Evolutionary conservation across 306 rosid genomes (phyloP).

Genomic region (Vigna mungo): DNA sequence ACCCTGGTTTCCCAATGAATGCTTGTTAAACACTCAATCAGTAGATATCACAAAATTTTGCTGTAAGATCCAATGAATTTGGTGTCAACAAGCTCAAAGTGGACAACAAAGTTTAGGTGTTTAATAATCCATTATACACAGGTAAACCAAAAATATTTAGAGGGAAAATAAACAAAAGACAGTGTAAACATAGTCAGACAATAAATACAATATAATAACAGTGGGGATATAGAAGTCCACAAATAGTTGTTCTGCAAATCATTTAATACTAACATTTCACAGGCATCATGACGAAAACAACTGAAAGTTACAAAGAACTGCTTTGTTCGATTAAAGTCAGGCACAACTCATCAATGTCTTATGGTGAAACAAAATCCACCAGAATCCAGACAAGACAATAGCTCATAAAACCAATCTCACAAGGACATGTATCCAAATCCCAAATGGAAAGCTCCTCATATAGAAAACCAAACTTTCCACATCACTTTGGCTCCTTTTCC

Average conservation of each 20-base stretch:
- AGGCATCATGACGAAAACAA: slow-evolving; percentile 33
- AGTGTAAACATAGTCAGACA: not conserved
- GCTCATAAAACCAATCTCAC: slow-evolving; percentile 17
- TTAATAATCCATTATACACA: not conserved
- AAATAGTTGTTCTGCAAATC: slow-evolving; percentile 31
- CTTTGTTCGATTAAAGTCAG: slow-evolving; percentile 11
- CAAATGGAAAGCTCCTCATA: slow-evolving; percentile 10
- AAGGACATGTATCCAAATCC: slow-evolving; percentile 20
- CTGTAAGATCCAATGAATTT: not conserved
- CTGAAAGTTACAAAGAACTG: not conserved
- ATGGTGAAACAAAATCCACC: slow-evolving; percentile 17
- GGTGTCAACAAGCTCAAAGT: slow-evolving; percentile 7
- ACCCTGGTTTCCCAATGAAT: not conserved
- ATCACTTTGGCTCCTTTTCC: slow-evolving; percentile 22
- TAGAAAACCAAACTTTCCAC: not conserved
- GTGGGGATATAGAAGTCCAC: not conserved
- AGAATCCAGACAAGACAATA: slow-evolving; percentile 29
- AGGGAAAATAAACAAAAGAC: not conserved
- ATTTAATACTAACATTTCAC: slow-evolving; percentile 27
- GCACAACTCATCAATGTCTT: slow-evolving; percentile 1
- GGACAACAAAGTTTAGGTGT: not conserved
- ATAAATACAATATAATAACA: slow-evolving; percentile 11
- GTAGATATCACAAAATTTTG: slow-evolving; percentile 34
- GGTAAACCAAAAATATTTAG: not conserved
- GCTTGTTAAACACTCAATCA: slow-evolving; percentile 22